Evolutionary conservation across 495 filamentous ascomycete species (phyloP), one percentile per base, ranked within the genome.

Genomic region (Hyaloscypha finlandica): DNA sequence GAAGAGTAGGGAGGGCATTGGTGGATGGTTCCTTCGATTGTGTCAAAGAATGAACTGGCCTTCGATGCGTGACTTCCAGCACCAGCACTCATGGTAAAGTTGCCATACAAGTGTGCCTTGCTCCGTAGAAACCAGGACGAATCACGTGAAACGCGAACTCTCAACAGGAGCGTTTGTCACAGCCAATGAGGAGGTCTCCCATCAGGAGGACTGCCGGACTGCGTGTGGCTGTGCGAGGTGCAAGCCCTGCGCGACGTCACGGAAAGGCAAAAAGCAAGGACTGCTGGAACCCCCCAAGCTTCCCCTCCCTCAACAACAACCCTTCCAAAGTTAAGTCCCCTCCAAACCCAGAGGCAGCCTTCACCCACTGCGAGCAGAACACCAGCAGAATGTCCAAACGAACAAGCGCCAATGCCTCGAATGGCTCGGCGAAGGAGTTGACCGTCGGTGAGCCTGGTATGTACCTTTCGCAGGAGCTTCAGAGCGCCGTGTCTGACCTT

Each of bases 351-450:
- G 9, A 6, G 11, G 16, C 9, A 48, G 16, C 16, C 42, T 48
- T 48, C 9, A 4, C 9, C 42, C 9, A 48, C 1, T 48, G 42
- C 42, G 16, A 48, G 16, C 42, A 48, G 42, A 48, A 37, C 6
- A 37, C 1, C 35, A 37, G 42, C 25, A 74, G 37, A 31, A 85
- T 85, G 83, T 85, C 83, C 63, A 84, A 82, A 77, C 71, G 83
- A 79, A 75, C 69, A 62, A 77, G 76, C 63, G 74, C 73, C 59
- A 77, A 76, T 55, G 74, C 76, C 53, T 77, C 79, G 63, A 82
- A 78, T 72, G 77, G 70, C 65, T 67, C 73, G n/a, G 55, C 74
- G 31, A 81, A 78, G 66, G 73, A 74, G 39, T 59, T 54, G 65
- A 59, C 53, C 33, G 58, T 68, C 35, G 68, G 51, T 66, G 68